Base-by-base conservation (phyloP, 2,329 filamentous ascomycete species). In the Fusarium acutatum region DNA sequence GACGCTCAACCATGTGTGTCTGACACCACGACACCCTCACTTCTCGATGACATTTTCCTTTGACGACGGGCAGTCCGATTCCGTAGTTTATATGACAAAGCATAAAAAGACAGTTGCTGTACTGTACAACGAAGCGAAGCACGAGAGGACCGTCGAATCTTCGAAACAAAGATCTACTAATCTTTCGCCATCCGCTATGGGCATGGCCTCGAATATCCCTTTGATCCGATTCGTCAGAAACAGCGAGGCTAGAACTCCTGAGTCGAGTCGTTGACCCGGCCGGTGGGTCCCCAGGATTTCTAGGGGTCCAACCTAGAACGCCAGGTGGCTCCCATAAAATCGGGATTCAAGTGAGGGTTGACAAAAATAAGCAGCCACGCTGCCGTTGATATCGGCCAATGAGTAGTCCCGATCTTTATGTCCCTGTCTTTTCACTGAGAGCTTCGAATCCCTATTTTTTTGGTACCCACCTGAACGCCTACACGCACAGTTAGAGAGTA, bases 151-250 rank as follows among this genome's bases (percentile, higher is more conserved):
- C 30, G 32, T 59, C 62, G 44, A 60, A 58, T 30, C 26, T 64
- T 62, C 53, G 56, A 58, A 58, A 58, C 56, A 61, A 65, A 62
- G 40, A 50, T 69, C 46, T 54, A 22, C 30, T 63, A 70, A 59
- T 64, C 57, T 57, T 72, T 56, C 30, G 71, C 71, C 71, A 56
- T 74, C 56, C 52, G 40, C 67, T 47, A 37, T 60, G 22, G 50
- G 38, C 32, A 41, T 52, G 47, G 53, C 44, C 47, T 52, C 47
- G 32, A 34, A 26, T 26, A 32, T 60, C 52, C 57, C 43, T 20
- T 52, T n/a, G 43, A 70, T 74, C 72, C 72, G 72, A 73, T 74
- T 74, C 68, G 72, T 40, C 56, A 14, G 59, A 34, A 54, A 35
- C 20, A 38, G 43, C 54, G 38, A 60, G 61, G 46, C 70, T 56